A percentile compares a stretch with the other conserved stretches of the same genome.
phyloP scores from a whole-genome alignment of 1,139 yeast species.

The Saccharomyces hybrid region DNA sequence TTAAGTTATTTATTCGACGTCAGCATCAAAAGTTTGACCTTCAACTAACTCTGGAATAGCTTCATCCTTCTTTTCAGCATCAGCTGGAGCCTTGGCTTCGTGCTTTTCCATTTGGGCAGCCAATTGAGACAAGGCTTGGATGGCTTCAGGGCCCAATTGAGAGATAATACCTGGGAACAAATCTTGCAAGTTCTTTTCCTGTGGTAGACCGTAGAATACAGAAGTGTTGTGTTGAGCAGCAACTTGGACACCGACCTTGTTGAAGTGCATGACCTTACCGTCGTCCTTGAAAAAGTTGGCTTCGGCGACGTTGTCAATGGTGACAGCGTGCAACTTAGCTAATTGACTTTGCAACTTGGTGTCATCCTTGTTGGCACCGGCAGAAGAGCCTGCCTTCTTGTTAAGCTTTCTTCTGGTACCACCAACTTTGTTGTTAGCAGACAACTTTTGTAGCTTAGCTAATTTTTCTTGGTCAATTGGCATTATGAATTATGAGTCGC shows the following conservation, averaged over 20 bases:
- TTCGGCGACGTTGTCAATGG: slow-evolving; percentile 85
- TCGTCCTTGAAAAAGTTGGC: slow-evolving; percentile 97
- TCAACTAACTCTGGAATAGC: slow-evolving; percentile 93
- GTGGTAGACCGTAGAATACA: slow-evolving; percentile 93
- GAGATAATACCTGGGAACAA: slow-evolving; percentile 93
- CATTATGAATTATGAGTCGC: slow-evolving; percentile 36
- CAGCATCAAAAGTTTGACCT: slow-evolving; percentile 87
- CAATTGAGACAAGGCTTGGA: slow-evolving; percentile 80
- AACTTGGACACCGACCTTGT: slow-evolving; percentile 91
- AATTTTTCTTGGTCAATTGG: slow-evolving; percentile 83
- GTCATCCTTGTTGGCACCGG: slow-evolving; percentile 56
- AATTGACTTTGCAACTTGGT: slow-evolving; percentile 85
- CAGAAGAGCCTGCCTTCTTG: slow-evolving; percentile 41
- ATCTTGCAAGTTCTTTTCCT: slow-evolving; percentile 87
- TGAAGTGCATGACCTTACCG: slow-evolving; percentile 93
- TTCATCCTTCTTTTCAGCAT: slow-evolving; percentile 39
- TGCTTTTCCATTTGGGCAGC: slow-evolving; percentile 78
- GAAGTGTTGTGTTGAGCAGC: slow-evolving; percentile 87
- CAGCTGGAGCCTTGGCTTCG: slow-evolving; percentile 36
- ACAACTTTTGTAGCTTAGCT: slow-evolving; percentile 72
- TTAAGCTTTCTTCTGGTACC: slow-evolving; percentile 80
- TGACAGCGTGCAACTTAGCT: slow-evolving; percentile 84
- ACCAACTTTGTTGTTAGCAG: slow-evolving; percentile 70
- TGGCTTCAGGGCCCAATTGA: slow-evolving; percentile 94
- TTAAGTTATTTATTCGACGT: slow-evolving; percentile 48